phyloP scores from a whole-genome alignment of 345 rosid species.

The Corymbia maculata region DNA sequence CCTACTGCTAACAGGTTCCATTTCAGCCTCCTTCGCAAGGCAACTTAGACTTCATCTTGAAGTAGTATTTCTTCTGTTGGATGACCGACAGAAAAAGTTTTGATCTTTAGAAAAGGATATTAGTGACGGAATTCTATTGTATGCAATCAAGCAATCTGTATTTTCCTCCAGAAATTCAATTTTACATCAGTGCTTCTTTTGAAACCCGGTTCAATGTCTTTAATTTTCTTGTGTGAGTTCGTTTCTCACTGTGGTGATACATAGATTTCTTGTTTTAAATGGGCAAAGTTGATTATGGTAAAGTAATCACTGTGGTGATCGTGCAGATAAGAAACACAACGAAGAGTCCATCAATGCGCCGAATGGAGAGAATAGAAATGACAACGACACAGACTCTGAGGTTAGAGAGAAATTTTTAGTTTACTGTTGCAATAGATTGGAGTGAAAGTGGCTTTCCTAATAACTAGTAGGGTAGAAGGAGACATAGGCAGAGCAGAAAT shows the following conservation, averaged over 20 bases:
- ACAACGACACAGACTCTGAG: accelerated
- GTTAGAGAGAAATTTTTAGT: not conserved
- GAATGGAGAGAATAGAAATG: not conserved
- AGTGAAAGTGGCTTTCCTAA: not conserved
- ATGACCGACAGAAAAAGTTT: not conserved
- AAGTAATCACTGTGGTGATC: not conserved
- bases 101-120: not conserved
- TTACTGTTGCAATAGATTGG: not conserved
- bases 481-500: not conserved
- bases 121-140: not conserved
- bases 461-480: not conserved
- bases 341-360: not conserved
- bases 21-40: not conserved
- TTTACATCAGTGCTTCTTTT: not conserved
- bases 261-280: not conserved
- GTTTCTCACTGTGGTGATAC: not conserved
- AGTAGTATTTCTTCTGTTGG: not conserved
- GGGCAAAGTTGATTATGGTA: not conserved
- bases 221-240: not conserved
- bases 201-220: not conserved
- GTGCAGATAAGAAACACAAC: not conserved
- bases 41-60: not conserved
- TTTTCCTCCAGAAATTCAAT: not conserved
- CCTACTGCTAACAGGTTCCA: not conserved
- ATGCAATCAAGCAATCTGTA: not conserved